Evolutionary conservation across 768 basidiomycete genomes (phyloP).

Genomic region (Hericium alpestre): DNA sequence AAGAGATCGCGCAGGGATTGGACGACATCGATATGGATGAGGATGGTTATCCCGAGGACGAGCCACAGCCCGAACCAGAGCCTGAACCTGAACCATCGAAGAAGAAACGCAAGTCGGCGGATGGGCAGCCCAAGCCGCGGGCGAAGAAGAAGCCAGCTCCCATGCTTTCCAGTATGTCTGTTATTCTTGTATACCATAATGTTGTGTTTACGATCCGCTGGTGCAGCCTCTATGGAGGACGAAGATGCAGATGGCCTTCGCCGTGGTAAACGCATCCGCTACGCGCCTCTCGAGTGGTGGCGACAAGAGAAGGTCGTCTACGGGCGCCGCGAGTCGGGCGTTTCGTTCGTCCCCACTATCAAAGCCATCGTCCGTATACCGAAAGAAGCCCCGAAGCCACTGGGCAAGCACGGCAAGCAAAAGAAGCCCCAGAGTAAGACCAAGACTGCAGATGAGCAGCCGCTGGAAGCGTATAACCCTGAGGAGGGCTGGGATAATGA

Average conservation of each 20-base stretch:
- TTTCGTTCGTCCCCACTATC: conserved; percentile 52
- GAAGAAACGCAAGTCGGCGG: conserved; percentile 5
- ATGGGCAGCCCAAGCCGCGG: neutral
- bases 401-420: conserved; percentile 28
- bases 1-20: conserved; percentile 32
- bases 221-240: no score
- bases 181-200: neutral
- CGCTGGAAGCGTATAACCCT: conserved; percentile 18
- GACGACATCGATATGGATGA: conserved; percentile 19
- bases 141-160: neutral
- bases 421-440: conserved; percentile 31
- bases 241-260: conserved; percentile 42
- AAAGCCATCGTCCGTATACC: conserved; percentile 51
- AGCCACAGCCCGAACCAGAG: conserved; percentile 14
- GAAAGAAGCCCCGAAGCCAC: conserved; percentile 37
- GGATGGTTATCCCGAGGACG: conserved; percentile 17
- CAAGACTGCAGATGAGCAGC: conserved; percentile 34
- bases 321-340: conserved; percentile 44
- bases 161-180: neutral
- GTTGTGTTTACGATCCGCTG: no score
- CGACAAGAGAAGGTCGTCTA: conserved; percentile 85
- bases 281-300: conserved; percentile 82
- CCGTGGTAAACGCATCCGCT: conserved; percentile 57
- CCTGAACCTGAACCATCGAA: conserved; percentile 4
- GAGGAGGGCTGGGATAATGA: conserved; percentile 80